Conservation (phyloP, 2,329 filamentous ascomycete species). For the Colletotrichum noveboracense region DNA sequence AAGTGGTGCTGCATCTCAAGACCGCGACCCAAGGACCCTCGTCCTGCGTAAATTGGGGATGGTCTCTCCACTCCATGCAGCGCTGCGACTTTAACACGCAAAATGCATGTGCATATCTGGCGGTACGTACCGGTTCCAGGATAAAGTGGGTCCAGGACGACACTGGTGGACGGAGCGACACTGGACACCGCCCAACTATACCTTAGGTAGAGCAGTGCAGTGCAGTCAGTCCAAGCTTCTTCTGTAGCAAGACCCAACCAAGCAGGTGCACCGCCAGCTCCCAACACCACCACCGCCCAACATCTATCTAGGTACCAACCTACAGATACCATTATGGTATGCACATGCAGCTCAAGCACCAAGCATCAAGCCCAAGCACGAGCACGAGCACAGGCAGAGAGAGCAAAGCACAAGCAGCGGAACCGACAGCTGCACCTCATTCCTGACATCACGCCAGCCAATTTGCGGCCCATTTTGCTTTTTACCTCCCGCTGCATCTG, state of each 20-base stretch:
- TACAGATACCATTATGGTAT: background rate
- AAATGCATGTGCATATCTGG: constrained; percentile 3
- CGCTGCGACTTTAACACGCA: background rate
- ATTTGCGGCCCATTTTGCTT: background rate
- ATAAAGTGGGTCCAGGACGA: background rate
- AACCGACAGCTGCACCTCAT: constrained; percentile 1
- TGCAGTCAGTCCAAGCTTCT: constrained; percentile 1
- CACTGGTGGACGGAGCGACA: background rate
- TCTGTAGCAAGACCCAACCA: background rate
- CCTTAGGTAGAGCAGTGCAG: background rate
- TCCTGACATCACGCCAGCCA: background rate
- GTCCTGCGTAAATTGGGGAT: constrained; percentile 3
- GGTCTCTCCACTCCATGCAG: background rate
- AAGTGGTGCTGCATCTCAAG: background rate
- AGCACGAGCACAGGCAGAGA: background rate
- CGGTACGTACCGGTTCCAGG: background rate
- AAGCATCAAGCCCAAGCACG: background rate
- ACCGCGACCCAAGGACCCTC: background rate
- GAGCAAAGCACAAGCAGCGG: background rate
- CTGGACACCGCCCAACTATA: background rate
- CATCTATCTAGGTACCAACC: background rate
- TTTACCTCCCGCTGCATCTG: background rate
- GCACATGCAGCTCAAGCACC: background rate
- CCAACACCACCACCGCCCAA: background rate
- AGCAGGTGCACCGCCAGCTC: background rate